Percentiles rank a stretch among this genome's conserved stretches.
Evolutionary conservation across 306 rosid genomes (phyloP).

Genomic region (Fagus sylvatica): DNA sequence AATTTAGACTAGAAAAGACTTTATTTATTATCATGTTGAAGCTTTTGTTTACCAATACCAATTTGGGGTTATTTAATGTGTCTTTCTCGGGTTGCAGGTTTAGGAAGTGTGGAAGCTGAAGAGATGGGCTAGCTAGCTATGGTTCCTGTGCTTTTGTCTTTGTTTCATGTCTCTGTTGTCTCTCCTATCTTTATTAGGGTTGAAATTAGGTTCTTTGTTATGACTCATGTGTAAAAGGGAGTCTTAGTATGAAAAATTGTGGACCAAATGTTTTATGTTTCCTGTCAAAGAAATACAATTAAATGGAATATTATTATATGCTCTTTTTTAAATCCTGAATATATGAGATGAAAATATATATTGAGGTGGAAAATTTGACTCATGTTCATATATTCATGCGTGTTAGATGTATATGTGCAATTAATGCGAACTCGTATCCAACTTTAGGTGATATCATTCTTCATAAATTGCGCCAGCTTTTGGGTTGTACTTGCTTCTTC

Average conservation of each 20-base stretch:
- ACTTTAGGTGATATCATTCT: constrained; percentile 31
- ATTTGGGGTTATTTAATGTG: background rate
- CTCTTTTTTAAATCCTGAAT: background rate
- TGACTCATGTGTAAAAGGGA: background rate
- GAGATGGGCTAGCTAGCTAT: constrained; percentile 19
- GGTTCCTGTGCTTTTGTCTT: constrained; percentile 7
- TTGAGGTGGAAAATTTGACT: background rate
- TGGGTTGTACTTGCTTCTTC: constrained; percentile 32
- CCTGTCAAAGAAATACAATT: background rate
- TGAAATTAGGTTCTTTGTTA: background rate
- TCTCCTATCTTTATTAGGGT: constrained; percentile 25
- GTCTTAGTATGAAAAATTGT: constrained; percentile 27
- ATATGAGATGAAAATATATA: background rate
- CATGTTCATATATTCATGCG: background rate
- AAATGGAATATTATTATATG: background rate
- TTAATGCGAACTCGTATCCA: constrained; percentile 10
- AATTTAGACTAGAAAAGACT: background rate
- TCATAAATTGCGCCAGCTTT: constrained; percentile 31
- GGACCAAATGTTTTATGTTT: constrained; percentile 18
- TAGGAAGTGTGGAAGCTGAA: constrained; percentile 38
- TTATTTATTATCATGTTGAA: too few relatives aligned
- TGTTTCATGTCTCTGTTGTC: constrained; percentile 12
- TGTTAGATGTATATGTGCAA: constrained; percentile 6
- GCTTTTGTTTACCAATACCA: background rate
- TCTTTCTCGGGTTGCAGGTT: constrained; percentile 51